Percentiles rank a stretch among this genome's conserved stretches.
Evolutionary conservation across 2,329 filamentous ascomycete species (phyloP).

Genomic region (Emmonsia crescens): DNA sequence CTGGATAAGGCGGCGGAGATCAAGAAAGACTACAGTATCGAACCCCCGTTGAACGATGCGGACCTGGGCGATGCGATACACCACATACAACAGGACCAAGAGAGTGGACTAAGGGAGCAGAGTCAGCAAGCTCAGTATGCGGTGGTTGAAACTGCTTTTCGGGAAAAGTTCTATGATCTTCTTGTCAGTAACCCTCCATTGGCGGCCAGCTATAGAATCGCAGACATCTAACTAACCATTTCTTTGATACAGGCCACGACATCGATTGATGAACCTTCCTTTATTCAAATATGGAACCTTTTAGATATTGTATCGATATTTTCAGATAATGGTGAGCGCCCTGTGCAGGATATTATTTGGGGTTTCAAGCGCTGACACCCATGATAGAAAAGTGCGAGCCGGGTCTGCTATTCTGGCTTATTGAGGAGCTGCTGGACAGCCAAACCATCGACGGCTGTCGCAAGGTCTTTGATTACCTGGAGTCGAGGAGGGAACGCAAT

Average conservation of each 20-base stretch:
- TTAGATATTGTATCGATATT: conserved; percentile 84
- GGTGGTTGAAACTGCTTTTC: conserved; percentile 71
- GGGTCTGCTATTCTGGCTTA: conserved; percentile 74
- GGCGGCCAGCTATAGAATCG: conserved; percentile 17
- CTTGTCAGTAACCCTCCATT: conserved; percentile 51
- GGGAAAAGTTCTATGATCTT: conserved; percentile 66
- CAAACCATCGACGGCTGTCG: conserved; percentile 89
- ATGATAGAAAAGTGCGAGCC: conserved; percentile 48
- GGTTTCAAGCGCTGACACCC: background rate
- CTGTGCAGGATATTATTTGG: background rate
- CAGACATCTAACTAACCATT: conserved; percentile 5
- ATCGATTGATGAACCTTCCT: conserved; percentile 64
- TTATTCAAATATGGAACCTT: conserved; percentile 83
- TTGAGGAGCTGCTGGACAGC: conserved; percentile 91
- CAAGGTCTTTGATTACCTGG: conserved; percentile 86
- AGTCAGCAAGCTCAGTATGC: conserved; percentile 49
- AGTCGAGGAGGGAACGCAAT: conserved; percentile 81
- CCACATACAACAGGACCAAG: conserved; percentile 27
- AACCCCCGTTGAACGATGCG: conserved; percentile 63
- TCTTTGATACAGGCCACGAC: conserved; percentile 50
- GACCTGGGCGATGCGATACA: conserved; percentile 41
- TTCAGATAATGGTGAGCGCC: conserved; percentile 63
- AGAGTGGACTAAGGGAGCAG: conserved; percentile 25
- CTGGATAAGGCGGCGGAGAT: conserved; percentile 47
- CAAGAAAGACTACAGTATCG: conserved; percentile 53